Base-by-base conservation (phyloP, 2,329 filamentous ascomycete genomes). In the Zasmidium cellare region DNA sequence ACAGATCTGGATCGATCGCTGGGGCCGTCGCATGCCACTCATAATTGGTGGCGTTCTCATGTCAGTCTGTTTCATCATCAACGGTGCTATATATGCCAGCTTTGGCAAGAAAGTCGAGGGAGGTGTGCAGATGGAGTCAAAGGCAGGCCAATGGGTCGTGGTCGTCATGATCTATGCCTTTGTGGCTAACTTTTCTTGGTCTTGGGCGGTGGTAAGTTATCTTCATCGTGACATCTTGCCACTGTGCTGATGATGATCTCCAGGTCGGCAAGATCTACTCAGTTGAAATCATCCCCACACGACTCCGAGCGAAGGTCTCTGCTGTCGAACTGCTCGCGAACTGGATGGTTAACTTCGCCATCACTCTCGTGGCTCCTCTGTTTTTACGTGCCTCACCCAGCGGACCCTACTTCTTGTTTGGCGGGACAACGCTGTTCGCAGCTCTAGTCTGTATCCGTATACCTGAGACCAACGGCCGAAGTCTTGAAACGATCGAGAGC, bases 1-100 rank as follows among this genome's bases (percentile, higher is more conserved):
- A 0, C 76, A 83, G 58, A 71, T 85, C 20, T 76, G 82, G 14
- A 80, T 82, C 1, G 84, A 87, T 62, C 76, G 76, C 59, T 85
- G 83, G 79, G 82, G 83, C 3, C 76, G 84, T 16, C 35, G 35
- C 35, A 41, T 41, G 35, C 35, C 35, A n/a, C 35, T 41, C 3
- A 18, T 18, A 6, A 41, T 41, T 41, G 35, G 35, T 18, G 35
- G 35, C 5, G n/a, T 41, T 14, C 6, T 18, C n/a, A 41, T 41
- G 35, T 6, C 35, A 16, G 35, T 14, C 7, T 41, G 35, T 14
- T 41, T 41, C 16, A 18, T 41, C 35, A 14, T 41, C 7, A 41
- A 41, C 35, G 35, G 35, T 18, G 35, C 35, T 18, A 6, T 41
- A 41, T 41, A 41, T 14, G 35, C 35, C 35, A 41, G 35, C 12